Conservation (phyloP, 2,329 filamentous ascomycete species). For the Fusarium illudens region DNA sequence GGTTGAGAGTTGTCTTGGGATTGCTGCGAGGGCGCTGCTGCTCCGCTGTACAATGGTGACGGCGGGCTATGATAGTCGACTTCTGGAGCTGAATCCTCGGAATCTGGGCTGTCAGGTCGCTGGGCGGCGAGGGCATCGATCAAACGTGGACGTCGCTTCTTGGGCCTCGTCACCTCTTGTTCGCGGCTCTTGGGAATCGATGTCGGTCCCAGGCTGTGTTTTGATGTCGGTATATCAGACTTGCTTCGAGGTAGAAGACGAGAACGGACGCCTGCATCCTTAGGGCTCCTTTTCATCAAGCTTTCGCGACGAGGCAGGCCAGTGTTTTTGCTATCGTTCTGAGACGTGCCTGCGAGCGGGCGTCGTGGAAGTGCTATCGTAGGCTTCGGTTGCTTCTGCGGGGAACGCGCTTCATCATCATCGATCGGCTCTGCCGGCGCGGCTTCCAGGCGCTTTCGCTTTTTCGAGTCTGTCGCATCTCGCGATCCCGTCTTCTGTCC, state of each 20-base stretch:
- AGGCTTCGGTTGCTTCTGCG: constrained; percentile 20
- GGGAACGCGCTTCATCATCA: constrained; percentile 1
- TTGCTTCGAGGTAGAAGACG: constrained; percentile 15
- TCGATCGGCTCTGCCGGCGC: constrained; percentile 6
- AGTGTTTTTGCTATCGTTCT: constrained; percentile 5
- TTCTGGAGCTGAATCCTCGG: constrained; percentile 34
- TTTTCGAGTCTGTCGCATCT: constrained; percentile 32
- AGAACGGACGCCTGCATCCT: background rate
- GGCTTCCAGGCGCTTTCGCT: constrained; percentile 37
- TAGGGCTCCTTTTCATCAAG: constrained; percentile 17
- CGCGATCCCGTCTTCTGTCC: constrained; percentile 11
- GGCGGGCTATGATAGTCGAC: constrained; percentile 7
- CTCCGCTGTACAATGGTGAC: constrained; percentile 21
- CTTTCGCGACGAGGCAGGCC: background rate
- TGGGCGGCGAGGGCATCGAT: constrained; percentile 56
- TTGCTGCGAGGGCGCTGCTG: constrained; percentile 34
- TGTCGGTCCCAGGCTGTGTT: background rate
- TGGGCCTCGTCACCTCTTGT: constrained; percentile 15
- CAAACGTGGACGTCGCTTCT: constrained; percentile 45
- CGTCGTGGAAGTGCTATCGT: constrained; percentile 17
- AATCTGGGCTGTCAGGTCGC: constrained; percentile 47
- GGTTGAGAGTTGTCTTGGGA: constrained; percentile 21
- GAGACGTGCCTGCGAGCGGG: constrained; percentile 1
- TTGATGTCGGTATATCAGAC: constrained; percentile 9
- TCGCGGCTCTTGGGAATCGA: constrained; percentile 2